These are phyloP conservation scores for Ceratocystis alfenasii DNA, from an alignment of 2,329 filamentous ascomycete species.

Conservation along the genomic window DNA sequence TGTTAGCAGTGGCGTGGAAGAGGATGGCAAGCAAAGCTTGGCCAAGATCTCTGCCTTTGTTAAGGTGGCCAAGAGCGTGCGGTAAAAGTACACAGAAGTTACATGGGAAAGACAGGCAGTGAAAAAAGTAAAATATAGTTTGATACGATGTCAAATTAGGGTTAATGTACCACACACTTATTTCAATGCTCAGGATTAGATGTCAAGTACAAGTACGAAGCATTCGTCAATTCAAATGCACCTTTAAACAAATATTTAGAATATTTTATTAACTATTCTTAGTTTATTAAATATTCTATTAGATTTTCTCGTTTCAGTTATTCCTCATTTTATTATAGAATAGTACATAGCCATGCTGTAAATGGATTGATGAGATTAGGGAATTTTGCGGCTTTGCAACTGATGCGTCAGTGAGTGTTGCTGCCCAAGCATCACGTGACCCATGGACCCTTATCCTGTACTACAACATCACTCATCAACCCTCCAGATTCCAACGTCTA, in stretches of 20 bases:
- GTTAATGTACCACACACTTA: not conserved
- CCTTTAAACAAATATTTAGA: too few species aligned
- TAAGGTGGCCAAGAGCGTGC: constrained; percentile 53
- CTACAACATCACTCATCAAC: not conserved
- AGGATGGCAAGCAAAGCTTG: constrained; percentile 65
- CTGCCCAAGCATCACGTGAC: not conserved
- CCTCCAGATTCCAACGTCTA: not conserved
- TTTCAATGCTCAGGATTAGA: not conserved
- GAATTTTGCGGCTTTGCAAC: not conserved
- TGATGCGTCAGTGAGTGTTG: not conserved
- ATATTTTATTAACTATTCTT: too few species aligned
- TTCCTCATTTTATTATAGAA: too few species aligned
- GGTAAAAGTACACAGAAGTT: constrained; percentile 28
- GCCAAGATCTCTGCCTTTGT: constrained; percentile 74
- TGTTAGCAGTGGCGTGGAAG: constrained; percentile 88
- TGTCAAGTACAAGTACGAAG: not conserved
- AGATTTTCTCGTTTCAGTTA: too few species aligned
- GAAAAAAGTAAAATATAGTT: not conserved
- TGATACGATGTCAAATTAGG: not conserved
- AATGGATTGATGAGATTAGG: not conserved
- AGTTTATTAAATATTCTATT: too few species aligned
- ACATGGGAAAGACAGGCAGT: not conserved
- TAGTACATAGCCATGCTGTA: too few species aligned
- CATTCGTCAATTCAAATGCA: too few species aligned
- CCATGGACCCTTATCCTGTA: constrained; percentile 2